Base-by-base conservation (phyloP, 2,329 filamentous ascomycete genomes). In the Taxawa tesnikishii region DNA sequence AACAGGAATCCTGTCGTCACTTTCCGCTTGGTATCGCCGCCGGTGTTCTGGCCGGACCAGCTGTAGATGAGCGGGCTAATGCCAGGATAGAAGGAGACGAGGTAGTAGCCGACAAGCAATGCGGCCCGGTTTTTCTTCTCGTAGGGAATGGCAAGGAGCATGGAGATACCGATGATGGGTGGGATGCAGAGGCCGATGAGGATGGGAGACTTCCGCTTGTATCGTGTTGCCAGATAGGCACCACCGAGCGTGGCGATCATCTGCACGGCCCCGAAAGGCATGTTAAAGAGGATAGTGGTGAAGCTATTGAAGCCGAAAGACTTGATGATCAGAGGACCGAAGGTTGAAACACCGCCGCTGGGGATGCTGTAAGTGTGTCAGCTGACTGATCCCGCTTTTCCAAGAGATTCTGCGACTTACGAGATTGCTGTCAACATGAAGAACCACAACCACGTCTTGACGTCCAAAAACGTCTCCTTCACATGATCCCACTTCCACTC, bases 381-480 rank as follows among this genome's bases (percentile, higher is more conserved):
- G 9, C 9, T 24, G 21, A 24, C 21, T 9, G 9, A 24, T 24
- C 9, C 9, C 21, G 6, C 28, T 15, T 5, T 10, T 15, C 8
- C 5, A 9, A 19, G 12, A 15, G n/a, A n/a, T n/a, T n/a, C 62
- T 3, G 59, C 59, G 45, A 74, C 57, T n/a, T n/a, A n/a, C n/a
- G n/a, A n/a, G n/a, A n/a, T n/a, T n/a, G n/a, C n/a, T 36, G 56
- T 57, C 37, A 70, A 59, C 9, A 64, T 53, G 6, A 65, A 36
- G 27, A 69, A 69, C 42, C 75, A 72, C 11, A 75, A 55, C 50
- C 70, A 75, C 0, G 70, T 59, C 49, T 75, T 75, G 43, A 67
- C 65, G 44, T 76, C 72, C 25, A 55, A 46, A 29, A 73, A 68
- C 0, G 70, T 69, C 41, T 76, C 72, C n/a, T n/a, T n/a, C 19